Evolutionary conservation across 805 yeast species (phyloP).

Genomic region (Crinitomyces ghanaensis): DNA sequence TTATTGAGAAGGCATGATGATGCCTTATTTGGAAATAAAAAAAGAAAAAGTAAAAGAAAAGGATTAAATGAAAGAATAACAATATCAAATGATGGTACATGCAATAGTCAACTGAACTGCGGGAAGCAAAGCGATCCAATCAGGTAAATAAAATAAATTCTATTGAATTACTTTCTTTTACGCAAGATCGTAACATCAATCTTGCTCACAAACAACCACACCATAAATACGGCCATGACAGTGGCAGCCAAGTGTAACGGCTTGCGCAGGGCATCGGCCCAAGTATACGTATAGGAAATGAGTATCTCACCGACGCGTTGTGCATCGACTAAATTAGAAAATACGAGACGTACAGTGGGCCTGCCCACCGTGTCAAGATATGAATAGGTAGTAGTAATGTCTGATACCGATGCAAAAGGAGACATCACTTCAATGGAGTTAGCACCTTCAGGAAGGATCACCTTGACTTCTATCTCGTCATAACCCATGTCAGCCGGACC

Average conservation of each 20-base stretch:
- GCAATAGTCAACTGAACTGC: no score
- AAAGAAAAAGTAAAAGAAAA: not conserved
- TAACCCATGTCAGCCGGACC: slow-evolving; percentile 65
- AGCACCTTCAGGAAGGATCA: slow-evolving; percentile 87
- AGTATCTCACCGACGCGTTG: slow-evolving; percentile 44
- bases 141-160: not conserved
- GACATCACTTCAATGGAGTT: slow-evolving; percentile 45
- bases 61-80: no score
- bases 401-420: slow-evolving; percentile 23
- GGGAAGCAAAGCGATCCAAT: not conserved
- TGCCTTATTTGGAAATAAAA: not conserved
- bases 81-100: no score
- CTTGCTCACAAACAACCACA: slow-evolving; percentile 36
- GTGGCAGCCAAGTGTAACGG: slow-evolving; percentile 56
- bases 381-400: slow-evolving; percentile 23
- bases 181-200: slow-evolving; percentile 32
- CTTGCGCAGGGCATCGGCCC: slow-evolving; percentile 43
- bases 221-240: slow-evolving; percentile 49
- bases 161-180: slow-evolving; percentile 3
- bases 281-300: slow-evolving; percentile 34
- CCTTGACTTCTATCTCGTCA: slow-evolving; percentile 43
- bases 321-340: slow-evolving; percentile 56
- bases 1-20: no score
- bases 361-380: slow-evolving; percentile 70
- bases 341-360: slow-evolving; percentile 52